Base-by-base conservation (phyloP, 495 filamentous ascomycete genomes). In the Chlorociboria aeruginascens region DNA sequence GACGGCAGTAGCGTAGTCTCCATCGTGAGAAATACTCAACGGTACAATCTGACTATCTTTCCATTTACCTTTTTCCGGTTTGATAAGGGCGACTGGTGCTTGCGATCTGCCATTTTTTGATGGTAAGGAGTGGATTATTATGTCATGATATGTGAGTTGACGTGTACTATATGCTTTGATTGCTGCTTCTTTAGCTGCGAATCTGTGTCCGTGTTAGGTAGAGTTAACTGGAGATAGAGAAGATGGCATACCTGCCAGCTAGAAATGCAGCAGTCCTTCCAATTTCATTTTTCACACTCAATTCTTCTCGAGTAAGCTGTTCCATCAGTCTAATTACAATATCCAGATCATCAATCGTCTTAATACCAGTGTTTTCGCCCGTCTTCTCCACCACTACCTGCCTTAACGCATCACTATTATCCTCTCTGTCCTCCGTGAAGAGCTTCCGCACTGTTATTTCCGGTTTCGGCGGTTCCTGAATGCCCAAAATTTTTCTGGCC, bases 131-230 rank as follows among this genome's bases (percentile, higher is more conserved):
- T 25, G 28, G 33, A 80, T 71, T 3, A 63, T 44, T 33, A 80
- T 67, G 36, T 75, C 61, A 10, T 66, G 63, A 39, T 73, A 72
- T 4, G 50, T 61, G 14, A 80, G 49, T 14, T 52, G 52, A 14
- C 69, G 63, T 29, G 59, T 51, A 2, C 61, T 60, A 46, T 74
- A 70, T 3, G 79, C 78, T 56, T 83, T 83, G 37, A 78, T 72
- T n/a, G 64, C 66, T 0, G 79, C 78, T 60, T 83, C 79, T 57
- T 83, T 83, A 0, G 77, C 78, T 8, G 79, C 78, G 59, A 72
- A 83, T 52, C 77, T 68, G 33, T 29, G 12, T 37, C 7, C 16
- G 33, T 3, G 41, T 46, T 37, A 47, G 39, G 33, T 29, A 3
- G 14, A 29, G 67, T 16, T 16, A 6, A 4, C 0, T 10, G 31